These are phyloP conservation scores for Pulicaria dysenterica DNA, from an alignment of 129 eudicot species.

Conservation along the genomic window DNA sequence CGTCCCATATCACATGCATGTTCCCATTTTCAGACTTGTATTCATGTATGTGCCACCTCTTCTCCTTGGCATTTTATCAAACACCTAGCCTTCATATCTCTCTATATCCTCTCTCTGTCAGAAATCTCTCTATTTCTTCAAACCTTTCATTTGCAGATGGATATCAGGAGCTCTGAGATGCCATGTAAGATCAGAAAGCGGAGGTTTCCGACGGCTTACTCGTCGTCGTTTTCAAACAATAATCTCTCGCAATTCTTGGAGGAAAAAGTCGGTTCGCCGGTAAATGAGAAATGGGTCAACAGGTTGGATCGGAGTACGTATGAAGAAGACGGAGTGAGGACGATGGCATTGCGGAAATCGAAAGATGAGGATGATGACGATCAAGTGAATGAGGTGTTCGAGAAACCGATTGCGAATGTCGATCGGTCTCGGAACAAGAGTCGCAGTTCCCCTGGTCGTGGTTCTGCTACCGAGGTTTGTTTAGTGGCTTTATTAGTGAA, in stretches of 20 bases:
- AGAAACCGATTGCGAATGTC: constrained; percentile 14
- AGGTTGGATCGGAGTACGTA: constrained; percentile 18
- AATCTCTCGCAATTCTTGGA: constrained; percentile 54
- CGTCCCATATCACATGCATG: constrained; percentile 42
- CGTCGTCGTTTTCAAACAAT: constrained; percentile 56
- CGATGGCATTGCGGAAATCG: constrained; percentile 31
- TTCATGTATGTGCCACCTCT: constrained; percentile 69
- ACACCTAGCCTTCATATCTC: constrained; percentile 25
- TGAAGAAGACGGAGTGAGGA: constrained; percentile 44
- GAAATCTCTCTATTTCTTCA: constrained; percentile 37
- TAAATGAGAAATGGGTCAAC: constrained; percentile 12
- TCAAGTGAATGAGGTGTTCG: constrained; percentile 29
- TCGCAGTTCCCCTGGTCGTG: constrained; percentile 30
- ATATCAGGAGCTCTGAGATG: constrained; percentile 44
- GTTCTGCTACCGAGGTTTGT: constrained; percentile 29
- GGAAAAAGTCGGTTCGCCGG: constrained; percentile 48
- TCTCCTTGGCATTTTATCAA: constrained; percentile 38
- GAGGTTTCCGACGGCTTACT: constrained; percentile 60
- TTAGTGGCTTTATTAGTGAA: background rate
- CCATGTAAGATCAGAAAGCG: constrained; percentile 76
- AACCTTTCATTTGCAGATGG: constrained; percentile 40
- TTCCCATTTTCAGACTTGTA: constrained; percentile 35
- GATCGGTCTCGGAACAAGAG: constrained; percentile 35
- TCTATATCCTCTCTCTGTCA: constrained; percentile 32
- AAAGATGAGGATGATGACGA: constrained; percentile 23